Conservation (phyloP, 495 filamentous ascomycete species). For the Patellaria atrata region DNA sequence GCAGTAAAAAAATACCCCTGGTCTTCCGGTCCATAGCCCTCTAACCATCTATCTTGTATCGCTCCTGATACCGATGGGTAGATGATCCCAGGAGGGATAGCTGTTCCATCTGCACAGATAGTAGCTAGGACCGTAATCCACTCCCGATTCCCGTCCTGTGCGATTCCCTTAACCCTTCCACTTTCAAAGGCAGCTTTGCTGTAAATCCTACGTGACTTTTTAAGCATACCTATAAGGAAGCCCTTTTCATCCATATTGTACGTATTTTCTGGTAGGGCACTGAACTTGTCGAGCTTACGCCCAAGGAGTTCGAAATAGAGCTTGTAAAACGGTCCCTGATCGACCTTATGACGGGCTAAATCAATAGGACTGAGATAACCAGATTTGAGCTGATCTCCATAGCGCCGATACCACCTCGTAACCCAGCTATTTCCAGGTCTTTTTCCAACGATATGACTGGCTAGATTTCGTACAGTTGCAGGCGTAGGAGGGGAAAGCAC, state of each 20-base stretch:
- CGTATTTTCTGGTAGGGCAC: slow-evolving; percentile 7
- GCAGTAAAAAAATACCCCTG: slow-evolving; percentile 6
- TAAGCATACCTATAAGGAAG: slow-evolving; percentile 13
- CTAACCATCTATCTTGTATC: slow-evolving; percentile 10
- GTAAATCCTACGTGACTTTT: slow-evolving; percentile 1
- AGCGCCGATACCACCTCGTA: slow-evolving; percentile 1
- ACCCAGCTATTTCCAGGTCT: not conserved
- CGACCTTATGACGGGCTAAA: not conserved
- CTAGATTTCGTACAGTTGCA: slow-evolving; percentile 6
- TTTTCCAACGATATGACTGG: not conserved
- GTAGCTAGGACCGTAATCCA: slow-evolving; percentile 13
- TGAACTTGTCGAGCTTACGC: slow-evolving; percentile 14
- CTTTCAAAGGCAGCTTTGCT: not conserved
- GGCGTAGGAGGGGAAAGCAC: slow-evolving; percentile 5
- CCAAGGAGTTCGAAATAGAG: slow-evolving; percentile 8
- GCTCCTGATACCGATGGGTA: slow-evolving; percentile 5
- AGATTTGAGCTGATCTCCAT: not conserved
- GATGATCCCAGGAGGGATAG: slow-evolving; percentile 12
- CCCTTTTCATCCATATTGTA: slow-evolving; percentile 23
- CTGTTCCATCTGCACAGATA: slow-evolving; percentile 14
- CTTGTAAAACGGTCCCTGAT: slow-evolving; percentile 4
- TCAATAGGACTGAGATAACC: slow-evolving; percentile 3
- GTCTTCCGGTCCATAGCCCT: slow-evolving; percentile 5
- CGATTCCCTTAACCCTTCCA: slow-evolving; percentile 4
- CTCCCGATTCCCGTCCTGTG: slow-evolving; percentile 8